Evolutionary conservation across 2,329 filamentous ascomycete species (phyloP).

Genomic region (Ophiocordyceps robertsii): DNA sequence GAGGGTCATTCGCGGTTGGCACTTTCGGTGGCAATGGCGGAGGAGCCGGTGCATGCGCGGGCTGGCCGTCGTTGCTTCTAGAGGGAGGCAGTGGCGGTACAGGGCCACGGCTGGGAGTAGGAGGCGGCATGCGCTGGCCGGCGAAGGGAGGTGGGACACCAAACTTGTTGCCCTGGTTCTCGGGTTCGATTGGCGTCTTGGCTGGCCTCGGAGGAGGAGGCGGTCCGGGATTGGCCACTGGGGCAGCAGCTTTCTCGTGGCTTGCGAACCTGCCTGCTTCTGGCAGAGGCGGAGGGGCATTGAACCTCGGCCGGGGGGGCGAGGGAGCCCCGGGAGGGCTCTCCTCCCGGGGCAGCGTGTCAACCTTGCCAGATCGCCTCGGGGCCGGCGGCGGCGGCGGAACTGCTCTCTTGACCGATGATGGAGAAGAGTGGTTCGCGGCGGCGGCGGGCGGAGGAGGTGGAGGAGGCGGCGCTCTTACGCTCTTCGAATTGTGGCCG

Average conservation of each 20-base stretch:
- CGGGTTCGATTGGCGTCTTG: constrained; percentile 55
- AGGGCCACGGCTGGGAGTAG: constrained; percentile 56
- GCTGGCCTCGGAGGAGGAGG: constrained; percentile 36
- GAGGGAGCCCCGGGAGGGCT: constrained; percentile 57
- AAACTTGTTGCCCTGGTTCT: constrained; percentile 44
- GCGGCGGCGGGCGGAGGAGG: constrained; percentile 11
- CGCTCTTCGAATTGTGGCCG: constrained; percentile 15
- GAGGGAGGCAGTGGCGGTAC: constrained; percentile 60
- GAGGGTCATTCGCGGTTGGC: constrained; percentile 28
- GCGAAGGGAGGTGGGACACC: constrained; percentile 70
- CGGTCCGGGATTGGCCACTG: constrained; percentile 14
- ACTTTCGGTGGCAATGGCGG: constrained; percentile 36
- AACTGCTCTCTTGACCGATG: constrained; percentile 7
- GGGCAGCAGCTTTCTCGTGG: constrained; percentile 22
- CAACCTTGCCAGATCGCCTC: constrained; percentile 41
- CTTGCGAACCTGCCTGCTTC: constrained; percentile 81
- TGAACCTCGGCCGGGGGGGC: constrained; percentile 53
- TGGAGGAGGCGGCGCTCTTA: constrained; percentile 21
- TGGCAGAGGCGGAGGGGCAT: constrained; percentile 74
- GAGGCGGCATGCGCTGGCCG: constrained; percentile 59
- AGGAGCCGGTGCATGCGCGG: constrained; percentile 14
- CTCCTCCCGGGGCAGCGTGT: constrained; percentile 54
- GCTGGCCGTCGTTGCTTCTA: constrained; percentile 17
- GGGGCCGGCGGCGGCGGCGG: constrained; percentile 31
- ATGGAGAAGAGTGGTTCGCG: constrained; percentile 1